Evolutionary conservation across 306 rosid genomes (phyloP).

Genomic region (Cercis canadensis): DNA sequence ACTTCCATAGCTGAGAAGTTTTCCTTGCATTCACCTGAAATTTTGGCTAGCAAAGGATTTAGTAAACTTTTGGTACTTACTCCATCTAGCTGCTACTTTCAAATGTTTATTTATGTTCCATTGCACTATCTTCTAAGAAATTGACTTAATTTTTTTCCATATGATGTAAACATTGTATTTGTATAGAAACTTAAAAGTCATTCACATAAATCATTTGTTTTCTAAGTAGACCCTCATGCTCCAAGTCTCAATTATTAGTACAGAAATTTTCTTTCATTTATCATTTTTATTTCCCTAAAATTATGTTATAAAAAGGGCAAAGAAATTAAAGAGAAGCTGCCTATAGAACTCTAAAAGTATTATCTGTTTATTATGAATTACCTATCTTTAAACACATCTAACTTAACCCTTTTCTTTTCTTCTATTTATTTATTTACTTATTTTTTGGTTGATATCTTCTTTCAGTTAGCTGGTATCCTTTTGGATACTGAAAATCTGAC

Average conservation of each 20-base stretch:
- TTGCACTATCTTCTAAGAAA: neutral
- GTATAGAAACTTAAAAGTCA: neutral
- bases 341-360: neutral
- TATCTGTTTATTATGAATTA: neutral
- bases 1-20: constrained; percentile 74
- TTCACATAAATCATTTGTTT: neutral
- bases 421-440: no score
- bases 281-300: neutral
- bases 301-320: neutral
- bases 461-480: constrained; percentile 85
- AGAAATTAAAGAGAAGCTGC: neutral
- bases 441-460: constrained; percentile 5
- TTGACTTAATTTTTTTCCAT: no score
- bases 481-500: constrained; percentile 68
- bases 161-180: no score
- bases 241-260: no score
- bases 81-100: constrained; percentile 23
- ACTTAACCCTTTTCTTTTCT: neutral
- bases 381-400: neutral
- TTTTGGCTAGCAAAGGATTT: constrained; percentile 70
- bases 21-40: constrained; percentile 60
- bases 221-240: no score
- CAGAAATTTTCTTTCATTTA: neutral
- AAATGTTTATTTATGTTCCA: neutral
- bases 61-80: constrained; percentile 74